A percentile compares a stretch with the other conserved stretches of the same genome.
Conservation (phyloP, 2,329 filamentous ascomycete genomes). For the Trichoderma atroviride region DNA sequence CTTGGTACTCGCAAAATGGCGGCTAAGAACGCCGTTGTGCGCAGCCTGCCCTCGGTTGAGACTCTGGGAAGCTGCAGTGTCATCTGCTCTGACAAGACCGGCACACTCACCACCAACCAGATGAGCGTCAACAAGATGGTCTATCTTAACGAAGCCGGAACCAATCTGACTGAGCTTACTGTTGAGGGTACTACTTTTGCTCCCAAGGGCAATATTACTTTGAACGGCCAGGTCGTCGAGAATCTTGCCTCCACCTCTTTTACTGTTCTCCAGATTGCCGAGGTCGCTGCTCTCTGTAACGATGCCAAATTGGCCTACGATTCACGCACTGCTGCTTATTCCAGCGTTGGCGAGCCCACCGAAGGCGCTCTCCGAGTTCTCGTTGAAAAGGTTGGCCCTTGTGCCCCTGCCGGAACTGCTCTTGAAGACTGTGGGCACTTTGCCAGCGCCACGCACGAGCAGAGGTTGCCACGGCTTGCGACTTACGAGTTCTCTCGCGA, state of each 20-base stretch:
- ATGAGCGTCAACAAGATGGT: slow-evolving; percentile 98
- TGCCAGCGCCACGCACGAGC: slow-evolving; percentile 83
- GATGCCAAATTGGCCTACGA: slow-evolving; percentile 85
- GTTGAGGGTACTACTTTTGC: slow-evolving; percentile 93
- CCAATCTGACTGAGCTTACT: slow-evolving; percentile 78
- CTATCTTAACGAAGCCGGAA: slow-evolving; percentile 74
- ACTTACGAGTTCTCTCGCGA: slow-evolving; percentile 98
- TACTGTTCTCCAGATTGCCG: slow-evolving; percentile 77
- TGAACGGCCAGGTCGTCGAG: slow-evolving; percentile 66
- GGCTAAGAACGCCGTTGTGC: slow-evolving; percentile 94
- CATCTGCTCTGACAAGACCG: slow-evolving; percentile 99
- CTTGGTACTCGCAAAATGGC: slow-evolving; percentile 98
- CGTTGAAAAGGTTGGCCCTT: slow-evolving; percentile 91
- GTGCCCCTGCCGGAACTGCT: slow-evolving; percentile 58
- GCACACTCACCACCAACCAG: slow-evolving; percentile 96
- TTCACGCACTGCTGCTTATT: slow-evolving; percentile 70
- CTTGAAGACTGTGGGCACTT: slow-evolving; percentile 73
- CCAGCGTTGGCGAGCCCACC: slow-evolving; percentile 89
- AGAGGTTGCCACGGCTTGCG: slow-evolving; percentile 71
- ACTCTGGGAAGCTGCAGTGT: slow-evolving; percentile 98
- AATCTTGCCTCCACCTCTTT: slow-evolving; percentile 71
- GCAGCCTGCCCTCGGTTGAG: slow-evolving; percentile 94
- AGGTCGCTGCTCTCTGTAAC: slow-evolving; percentile 81
- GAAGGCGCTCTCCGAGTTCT: slow-evolving; percentile 90
- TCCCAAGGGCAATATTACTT: slow-evolving; percentile 74